Conservation (phyloP, 176 grass and related monocot species). For the Bonia amplexicaulis region DNA sequence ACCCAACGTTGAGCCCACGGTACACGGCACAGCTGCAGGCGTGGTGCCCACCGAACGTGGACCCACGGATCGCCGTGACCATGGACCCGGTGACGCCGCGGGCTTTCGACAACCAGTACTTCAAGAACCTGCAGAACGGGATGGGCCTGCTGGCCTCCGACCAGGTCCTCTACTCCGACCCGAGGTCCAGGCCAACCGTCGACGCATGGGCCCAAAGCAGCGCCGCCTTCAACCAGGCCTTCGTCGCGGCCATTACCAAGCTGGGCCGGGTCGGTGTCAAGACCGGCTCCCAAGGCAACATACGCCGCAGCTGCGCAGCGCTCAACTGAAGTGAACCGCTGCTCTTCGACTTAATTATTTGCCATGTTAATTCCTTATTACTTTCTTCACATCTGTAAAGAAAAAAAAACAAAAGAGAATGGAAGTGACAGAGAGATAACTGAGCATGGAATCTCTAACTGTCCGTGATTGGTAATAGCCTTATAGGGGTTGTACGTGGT, state of each 20-base stretch:
- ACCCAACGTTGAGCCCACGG: slow-evolving; percentile 53
- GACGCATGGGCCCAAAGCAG: slow-evolving; percentile 49
- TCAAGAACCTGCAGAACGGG: slow-evolving; percentile 70
- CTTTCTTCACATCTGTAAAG: not conserved
- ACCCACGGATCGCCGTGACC: slow-evolving; percentile 53
- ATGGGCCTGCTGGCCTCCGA: slow-evolving; percentile 73
- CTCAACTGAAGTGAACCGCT: not conserved
- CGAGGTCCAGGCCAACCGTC: slow-evolving; percentile 51
- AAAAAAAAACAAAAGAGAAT: not conserved
- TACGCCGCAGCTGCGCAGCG: slow-evolving; percentile 67
- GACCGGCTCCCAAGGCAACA: slow-evolving; percentile 65
- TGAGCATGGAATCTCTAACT: not conserved
- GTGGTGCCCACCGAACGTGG: slow-evolving; percentile 64
- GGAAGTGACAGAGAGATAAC: not conserved
- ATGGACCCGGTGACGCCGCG: slow-evolving; percentile 57
- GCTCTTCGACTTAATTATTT: not conserved
- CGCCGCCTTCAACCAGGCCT: slow-evolving; percentile 51
- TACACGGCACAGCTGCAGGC: slow-evolving; percentile 59
- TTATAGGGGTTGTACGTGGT: no score
- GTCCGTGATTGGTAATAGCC: not conserved
- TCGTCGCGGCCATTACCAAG: slow-evolving; percentile 58
- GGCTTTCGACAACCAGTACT: slow-evolving; percentile 90
- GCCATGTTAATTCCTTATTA: not conserved
- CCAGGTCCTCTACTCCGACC: slow-evolving; percentile 76
- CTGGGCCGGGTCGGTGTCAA: slow-evolving; percentile 82